Conservation (phyloP, 257 asterid genomes). For the Scutellaria galericulata region DNA sequence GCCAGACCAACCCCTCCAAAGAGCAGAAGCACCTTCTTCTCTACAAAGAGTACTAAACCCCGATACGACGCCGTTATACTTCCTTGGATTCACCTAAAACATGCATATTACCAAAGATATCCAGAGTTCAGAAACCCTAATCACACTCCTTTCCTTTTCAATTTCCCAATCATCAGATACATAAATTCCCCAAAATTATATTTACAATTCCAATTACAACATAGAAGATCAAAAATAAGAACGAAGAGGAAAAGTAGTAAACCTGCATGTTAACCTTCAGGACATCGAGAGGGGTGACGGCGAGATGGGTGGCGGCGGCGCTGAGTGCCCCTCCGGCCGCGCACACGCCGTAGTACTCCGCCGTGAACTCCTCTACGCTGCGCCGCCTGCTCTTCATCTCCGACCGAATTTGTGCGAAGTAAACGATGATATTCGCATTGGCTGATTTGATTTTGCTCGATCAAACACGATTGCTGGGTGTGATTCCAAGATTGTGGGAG, state of each 20-base stretch:
- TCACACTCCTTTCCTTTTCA: neutral
- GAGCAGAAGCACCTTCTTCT: slow-evolving; percentile 68
- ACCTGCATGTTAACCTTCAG: slow-evolving; percentile 85
- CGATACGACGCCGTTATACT: slow-evolving; percentile 62
- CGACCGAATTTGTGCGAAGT: no score
- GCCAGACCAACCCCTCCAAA: slow-evolving; percentile 89
- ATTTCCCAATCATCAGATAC: neutral
- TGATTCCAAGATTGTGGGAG: no score
- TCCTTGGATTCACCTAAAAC: slow-evolving; percentile 64
- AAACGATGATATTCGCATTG: no score
- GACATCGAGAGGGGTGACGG: slow-evolving; percentile 80
- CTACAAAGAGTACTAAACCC: slow-evolving; percentile 65
- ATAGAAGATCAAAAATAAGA: no score
- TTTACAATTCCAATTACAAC: no score
- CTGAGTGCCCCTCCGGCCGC: slow-evolving; percentile 73
- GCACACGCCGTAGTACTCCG: slow-evolving; percentile 62
- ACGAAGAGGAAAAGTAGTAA: neutral
- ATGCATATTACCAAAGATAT: slow-evolving; percentile 25
- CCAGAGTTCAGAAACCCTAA: slow-evolving; percentile 6
- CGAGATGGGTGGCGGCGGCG: slow-evolving; percentile 74
- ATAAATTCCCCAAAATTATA: no score
- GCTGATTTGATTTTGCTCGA: no score
- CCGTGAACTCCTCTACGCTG: slow-evolving; percentile 58
- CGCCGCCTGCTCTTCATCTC: slow-evolving; percentile 36
- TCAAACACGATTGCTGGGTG: no score